These are phyloP conservation scores for Glarea lozoyensis DNA, from an alignment of 495 filamentous ascomycete species.

Conservation along the genomic window DNA sequence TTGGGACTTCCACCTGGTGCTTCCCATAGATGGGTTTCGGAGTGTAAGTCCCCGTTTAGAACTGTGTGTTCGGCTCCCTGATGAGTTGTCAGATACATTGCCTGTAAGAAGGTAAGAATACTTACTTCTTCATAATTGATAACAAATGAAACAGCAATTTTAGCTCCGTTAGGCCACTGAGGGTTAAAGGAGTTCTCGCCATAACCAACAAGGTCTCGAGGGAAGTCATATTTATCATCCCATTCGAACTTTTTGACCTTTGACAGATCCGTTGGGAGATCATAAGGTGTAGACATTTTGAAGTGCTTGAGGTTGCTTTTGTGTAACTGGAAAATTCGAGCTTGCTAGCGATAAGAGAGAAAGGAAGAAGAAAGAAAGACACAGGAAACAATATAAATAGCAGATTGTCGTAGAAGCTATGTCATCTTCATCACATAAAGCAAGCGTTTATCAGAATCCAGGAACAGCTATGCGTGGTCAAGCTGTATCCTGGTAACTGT, in stretches of 20 bases:
- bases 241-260: conserved; percentile 15
- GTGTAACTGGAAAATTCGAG: too few species aligned
- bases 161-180: conserved; percentile 31
- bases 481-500: too few species aligned
- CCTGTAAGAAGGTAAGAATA: neutral
- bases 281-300: conserved; percentile 18
- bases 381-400: too few species aligned
- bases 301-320: too few species aligned
- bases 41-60: conserved; percentile 24
- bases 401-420: too few species aligned
- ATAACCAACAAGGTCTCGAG: conserved; percentile 24
- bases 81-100: neutral
- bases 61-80: conserved; percentile 28
- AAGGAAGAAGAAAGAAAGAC: too few species aligned
- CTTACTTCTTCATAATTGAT: conserved; percentile 32
- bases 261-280: conserved; percentile 10
- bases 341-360: too few species aligned
- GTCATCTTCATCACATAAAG: too few species aligned
- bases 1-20: conserved; percentile 21
- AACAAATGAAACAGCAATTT: conserved; percentile 34
- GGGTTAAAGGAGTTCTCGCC: conserved; percentile 27
- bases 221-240: conserved; percentile 20
- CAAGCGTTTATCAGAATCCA: too few species aligned
- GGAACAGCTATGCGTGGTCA: too few species aligned
- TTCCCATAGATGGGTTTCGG: conserved; percentile 28